A percentile compares a stretch with the other conserved stretches of the same genome.
Conservation (phyloP, 805 yeast species). For the Ogataea minuta region DNA sequence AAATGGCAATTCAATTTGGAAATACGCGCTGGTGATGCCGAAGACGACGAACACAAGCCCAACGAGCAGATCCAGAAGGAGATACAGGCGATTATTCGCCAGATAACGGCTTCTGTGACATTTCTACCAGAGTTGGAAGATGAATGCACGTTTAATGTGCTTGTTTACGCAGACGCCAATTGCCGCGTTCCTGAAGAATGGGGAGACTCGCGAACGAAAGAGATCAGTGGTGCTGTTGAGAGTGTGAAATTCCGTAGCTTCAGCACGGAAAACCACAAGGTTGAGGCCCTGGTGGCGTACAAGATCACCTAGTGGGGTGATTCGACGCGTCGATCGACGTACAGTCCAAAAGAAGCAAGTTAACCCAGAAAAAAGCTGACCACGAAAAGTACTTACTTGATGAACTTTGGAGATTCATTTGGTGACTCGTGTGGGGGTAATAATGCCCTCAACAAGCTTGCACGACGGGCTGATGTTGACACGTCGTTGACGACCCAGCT, state of each 20-base stretch:
- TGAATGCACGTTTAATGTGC: constrained; percentile 75
- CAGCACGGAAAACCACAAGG: constrained; percentile 62
- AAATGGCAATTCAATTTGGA: constrained; percentile 82
- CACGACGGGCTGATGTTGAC: constrained; percentile 42
- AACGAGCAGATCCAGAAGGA: constrained; percentile 61
- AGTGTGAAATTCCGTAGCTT: constrained; percentile 68
- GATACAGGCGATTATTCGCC: constrained; percentile 83
- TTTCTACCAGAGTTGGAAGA: constrained; percentile 71
- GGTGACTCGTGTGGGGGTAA: constrained; percentile 42
- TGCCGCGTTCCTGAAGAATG: constrained; percentile 76
- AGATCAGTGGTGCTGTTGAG: constrained; percentile 51
- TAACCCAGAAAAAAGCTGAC: constrained; percentile 5
- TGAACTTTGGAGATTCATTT: constrained; percentile 22
- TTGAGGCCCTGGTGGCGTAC: constrained; percentile 72
- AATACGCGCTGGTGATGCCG: constrained; percentile 21
- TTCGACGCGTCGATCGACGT: constrained; percentile 11
- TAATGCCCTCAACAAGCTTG: constrained; percentile 42
- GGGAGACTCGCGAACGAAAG: constrained; percentile 68
- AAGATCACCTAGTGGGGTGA: constrained; percentile 27
- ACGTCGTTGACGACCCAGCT: constrained; percentile 39
- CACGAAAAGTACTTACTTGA: constrained; percentile 1
- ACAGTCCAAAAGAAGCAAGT: constrained; percentile 14
- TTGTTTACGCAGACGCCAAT: constrained; percentile 73
- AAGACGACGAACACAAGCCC: constrained; percentile 27
- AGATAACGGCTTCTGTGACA: constrained; percentile 83